These are phyloP conservation scores for Mediolabrus comicus DNA, from an alignment of 108 stramenopile genomes.

Conservation along the genomic window DNA sequence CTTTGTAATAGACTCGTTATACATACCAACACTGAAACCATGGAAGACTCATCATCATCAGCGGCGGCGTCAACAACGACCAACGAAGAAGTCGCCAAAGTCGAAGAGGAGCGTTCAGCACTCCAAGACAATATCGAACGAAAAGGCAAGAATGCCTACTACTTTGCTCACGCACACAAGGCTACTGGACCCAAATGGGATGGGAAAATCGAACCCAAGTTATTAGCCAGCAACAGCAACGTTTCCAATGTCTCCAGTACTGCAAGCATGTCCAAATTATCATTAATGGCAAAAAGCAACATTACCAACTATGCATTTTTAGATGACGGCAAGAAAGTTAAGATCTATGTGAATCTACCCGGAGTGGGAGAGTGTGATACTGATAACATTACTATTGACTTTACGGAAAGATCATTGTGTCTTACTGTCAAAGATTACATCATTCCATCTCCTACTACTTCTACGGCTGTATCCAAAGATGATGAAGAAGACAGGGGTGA, in stretches of 20 bases:
- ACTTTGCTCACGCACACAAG: conserved; percentile 79
- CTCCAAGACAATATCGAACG: conserved; percentile 70
- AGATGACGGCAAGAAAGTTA: conserved; percentile 68
- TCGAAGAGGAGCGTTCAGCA: conserved; percentile 43
- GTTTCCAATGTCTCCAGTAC: conserved; percentile 7
- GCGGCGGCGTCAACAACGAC: background rate
- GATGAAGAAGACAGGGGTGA: conserved; percentile 2
- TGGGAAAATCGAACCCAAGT: conserved; percentile 75
- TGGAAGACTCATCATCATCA: background rate
- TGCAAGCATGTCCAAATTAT: conserved; percentile 10
- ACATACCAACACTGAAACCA: background rate
- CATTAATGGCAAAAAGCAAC: conserved; percentile 61
- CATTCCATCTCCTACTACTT: background rate
- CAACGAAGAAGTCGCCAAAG: conserved; percentile 1
- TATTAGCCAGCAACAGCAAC: conserved; percentile 37
- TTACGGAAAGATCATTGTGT: conserved; percentile 51
- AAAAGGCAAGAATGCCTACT: conserved; percentile 84
- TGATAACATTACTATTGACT: conserved; percentile 62
- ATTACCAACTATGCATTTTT: conserved; percentile 85
- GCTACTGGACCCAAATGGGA: conserved; percentile 63
- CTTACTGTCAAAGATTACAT: conserved; percentile 61
- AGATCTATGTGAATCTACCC: conserved; percentile 70
- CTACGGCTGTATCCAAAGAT: background rate
- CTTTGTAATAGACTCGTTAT: background rate
- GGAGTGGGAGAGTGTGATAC: conserved; percentile 60